Evolutionary conservation across 768 basidiomycete species (phyloP).

Genomic region (Coprinopsis marcescibilis): DNA sequence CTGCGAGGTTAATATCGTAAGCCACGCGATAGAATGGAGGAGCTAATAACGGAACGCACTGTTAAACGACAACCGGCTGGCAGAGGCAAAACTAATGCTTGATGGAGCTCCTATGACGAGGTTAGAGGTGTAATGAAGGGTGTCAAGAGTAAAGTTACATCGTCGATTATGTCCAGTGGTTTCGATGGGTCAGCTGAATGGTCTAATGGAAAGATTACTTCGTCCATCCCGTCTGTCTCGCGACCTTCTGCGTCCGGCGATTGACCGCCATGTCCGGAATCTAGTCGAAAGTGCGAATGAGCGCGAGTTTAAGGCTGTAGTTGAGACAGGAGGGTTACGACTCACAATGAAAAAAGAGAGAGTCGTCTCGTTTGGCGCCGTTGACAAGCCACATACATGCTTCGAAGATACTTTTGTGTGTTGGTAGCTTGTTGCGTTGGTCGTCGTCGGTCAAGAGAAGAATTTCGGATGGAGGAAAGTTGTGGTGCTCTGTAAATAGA

Average conservation of each 20-base stretch:
- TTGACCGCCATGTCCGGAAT: slow-evolving; percentile 96
- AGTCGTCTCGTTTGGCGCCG: slow-evolving; percentile 63
- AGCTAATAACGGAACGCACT: slow-evolving; percentile 26
- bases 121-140: background rate
- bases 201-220: slow-evolving; percentile 57
- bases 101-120: slow-evolving; percentile 36
- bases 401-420: slow-evolving; percentile 40
- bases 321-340: background rate
- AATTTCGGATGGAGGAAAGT: slow-evolving; percentile 57
- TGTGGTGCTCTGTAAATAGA: slow-evolving; percentile 27
- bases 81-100: slow-evolving; percentile 40
- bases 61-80: slow-evolving; percentile 47
- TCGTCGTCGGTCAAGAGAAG: slow-evolving; percentile 64
- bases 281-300: slow-evolving; percentile 30
- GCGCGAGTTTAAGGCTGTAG: background rate
- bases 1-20: slow-evolving; percentile 18
- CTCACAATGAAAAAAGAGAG: slow-evolving; percentile 73
- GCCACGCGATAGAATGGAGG: background rate
- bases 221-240: slow-evolving; percentile 74
- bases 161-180: slow-evolving; percentile 74
- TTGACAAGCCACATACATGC: slow-evolving; percentile 59
- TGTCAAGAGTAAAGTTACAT: slow-evolving; percentile 27
- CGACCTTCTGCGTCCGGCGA: slow-evolving; percentile 71
- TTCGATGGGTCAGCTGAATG: slow-evolving; percentile 15
- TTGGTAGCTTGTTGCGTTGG: slow-evolving; percentile 37